Base-by-base conservation (phyloP, 1,139 yeast species). In the Debaryomyces coudertii region DNA sequence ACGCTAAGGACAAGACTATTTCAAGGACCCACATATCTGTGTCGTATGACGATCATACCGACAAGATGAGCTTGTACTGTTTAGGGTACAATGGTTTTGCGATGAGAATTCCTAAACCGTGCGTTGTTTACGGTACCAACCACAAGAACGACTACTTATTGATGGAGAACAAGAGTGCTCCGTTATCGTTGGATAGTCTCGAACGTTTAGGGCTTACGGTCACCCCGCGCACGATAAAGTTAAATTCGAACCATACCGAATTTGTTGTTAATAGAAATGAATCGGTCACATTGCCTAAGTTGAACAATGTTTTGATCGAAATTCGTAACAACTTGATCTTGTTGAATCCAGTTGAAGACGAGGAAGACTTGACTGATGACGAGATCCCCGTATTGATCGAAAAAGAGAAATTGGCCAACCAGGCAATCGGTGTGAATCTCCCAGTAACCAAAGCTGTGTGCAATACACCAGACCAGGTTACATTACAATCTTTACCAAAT, bases 61-160 rank as follows among this genome's bases (percentile, higher is more conserved):
- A 61, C 36, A 62, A 54, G 45, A 70, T 62, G 54, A 62, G 53
- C 5, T 62, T 87, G 45, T 75, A 73, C 39, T 87, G 95, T 58
- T 58, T 80, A 48, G 95, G 95, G 1, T 77, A 80, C 68, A 87
- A 87, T 57, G 95, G 95, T 4, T 66, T 85, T 47, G 80, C 79
- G 16, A 76, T 87, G 29, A 73, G 79, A 8, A 76, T 87, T 40
- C 92, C 92, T 1, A 66, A 66, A 46, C 61, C 72, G 14, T 75
- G 79, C 49, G 59, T 59, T 25, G 74, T 73, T 6, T 60, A 58
- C 47, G 63, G 67, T 15, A 56, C 69, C 12, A 58, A 59, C 33
- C 46, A 52, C 5, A 60, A 65, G 4, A 60, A 69, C 46, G 60
- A 57, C 25, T 79, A 67, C 46, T 59, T 65, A 29, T 60, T 68